Conservation (phyloP, 495 filamentous ascomycete species). For the Haplographium delicatum region DNA sequence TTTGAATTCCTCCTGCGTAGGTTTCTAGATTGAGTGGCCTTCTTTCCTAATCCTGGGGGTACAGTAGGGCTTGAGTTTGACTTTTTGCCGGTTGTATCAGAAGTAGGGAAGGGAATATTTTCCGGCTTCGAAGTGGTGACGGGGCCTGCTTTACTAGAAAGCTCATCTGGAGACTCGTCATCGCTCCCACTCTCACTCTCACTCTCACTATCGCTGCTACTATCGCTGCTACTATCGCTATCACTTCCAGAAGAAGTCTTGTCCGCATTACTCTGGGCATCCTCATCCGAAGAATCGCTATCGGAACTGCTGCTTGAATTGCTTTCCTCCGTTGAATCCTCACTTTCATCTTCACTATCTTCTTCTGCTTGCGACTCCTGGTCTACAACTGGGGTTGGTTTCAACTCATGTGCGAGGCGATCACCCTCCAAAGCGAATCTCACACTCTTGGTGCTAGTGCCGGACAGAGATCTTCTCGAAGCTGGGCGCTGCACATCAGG, state of each 20-base stretch:
- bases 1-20: conserved; percentile 43
- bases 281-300: conserved; percentile 15
- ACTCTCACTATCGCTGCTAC: conserved; percentile 31
- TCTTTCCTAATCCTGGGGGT: conserved; percentile 36
- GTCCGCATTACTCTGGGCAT: not conserved
- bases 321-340: conserved; percentile 14
- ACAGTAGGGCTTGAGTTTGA: not conserved
- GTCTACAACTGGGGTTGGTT: conserved; percentile 19
- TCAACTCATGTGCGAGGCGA: conserved; percentile 10
- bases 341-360: conserved; percentile 11
- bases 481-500: not conserved
- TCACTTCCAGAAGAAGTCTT: conserved; percentile 12
- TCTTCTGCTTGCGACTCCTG: conserved; percentile 14
- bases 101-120: not conserved
- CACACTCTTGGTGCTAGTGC: conserved; percentile 13
- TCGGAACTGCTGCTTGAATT: conserved; percentile 4
- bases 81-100: not conserved
- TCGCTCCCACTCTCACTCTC: too few relatives aligned
- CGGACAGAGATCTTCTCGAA: conserved; percentile 8
- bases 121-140: not conserved
- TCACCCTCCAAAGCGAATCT: not conserved
- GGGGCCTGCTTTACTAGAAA: conserved; percentile 16
- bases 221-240: conserved; percentile 14
- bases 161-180: conserved; percentile 22
- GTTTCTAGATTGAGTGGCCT: conserved; percentile 50